Percentiles rank a stretch among this genome's conserved stretches.
These are phyloP conservation scores for Colletotrichum noveboracense DNA, from an alignment of 2,329 filamentous ascomycete species.

Conservation along the genomic window DNA sequence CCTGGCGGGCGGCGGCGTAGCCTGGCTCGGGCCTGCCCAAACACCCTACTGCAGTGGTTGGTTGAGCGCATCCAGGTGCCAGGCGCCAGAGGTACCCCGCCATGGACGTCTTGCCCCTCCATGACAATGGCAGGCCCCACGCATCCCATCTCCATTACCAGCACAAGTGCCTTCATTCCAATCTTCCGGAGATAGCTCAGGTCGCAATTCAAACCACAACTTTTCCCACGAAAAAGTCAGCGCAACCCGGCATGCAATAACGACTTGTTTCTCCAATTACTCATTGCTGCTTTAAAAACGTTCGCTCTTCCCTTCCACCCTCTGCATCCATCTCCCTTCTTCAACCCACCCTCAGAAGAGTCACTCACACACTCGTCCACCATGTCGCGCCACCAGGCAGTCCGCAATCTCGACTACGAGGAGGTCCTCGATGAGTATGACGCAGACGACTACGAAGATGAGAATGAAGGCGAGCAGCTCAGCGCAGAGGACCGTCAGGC, in stretches of 20 bases:
- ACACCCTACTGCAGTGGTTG: not conserved
- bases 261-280: not conserved
- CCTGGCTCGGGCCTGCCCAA: not conserved
- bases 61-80: not conserved
- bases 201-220: not conserved
- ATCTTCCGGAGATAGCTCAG: not conserved
- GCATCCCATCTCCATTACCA: constrained; percentile 13
- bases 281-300: not conserved
- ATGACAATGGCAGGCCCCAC: constrained; percentile 15
- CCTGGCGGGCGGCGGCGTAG: not conserved
- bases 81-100: constrained; percentile 9
- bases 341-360: not conserved
- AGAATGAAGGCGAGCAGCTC: constrained; percentile 50
- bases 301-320: not conserved
- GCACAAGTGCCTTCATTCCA: constrained; percentile 18
- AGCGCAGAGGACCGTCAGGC: constrained; percentile 51
- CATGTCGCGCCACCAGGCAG: constrained; percentile 55
- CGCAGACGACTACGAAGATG: constrained; percentile 46
- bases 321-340: not conserved
- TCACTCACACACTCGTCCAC: not conserved
- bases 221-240: not conserved
- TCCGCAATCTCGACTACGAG: constrained; percentile 55
- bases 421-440: constrained; percentile 56
- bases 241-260: not conserved
- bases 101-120: constrained; percentile 20